Percentiles rank a stretch among this genome's conserved stretches.
These are phyloP conservation scores for Globisporangium camurandrum DNA, from an alignment of 352 stramenopile species.

Conservation along the genomic window DNA sequence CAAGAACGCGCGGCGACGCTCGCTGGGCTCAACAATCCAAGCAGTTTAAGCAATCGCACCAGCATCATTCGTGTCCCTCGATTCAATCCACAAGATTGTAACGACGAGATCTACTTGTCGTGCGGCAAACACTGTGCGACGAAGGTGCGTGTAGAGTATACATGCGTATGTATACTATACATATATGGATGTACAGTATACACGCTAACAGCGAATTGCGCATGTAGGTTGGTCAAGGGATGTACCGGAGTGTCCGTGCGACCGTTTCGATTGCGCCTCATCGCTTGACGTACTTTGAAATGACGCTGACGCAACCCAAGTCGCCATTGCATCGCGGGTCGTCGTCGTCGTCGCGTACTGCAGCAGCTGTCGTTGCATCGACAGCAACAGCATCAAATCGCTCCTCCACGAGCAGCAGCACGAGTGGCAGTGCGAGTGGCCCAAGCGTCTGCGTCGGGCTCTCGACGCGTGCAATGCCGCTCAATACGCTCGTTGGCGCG, in stretches of 20 bases:
- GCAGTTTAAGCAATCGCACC: too few species aligned
- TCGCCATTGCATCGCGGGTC: constrained; percentile 11
- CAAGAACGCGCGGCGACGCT: constrained; percentile 67
- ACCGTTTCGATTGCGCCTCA: constrained; percentile 53
- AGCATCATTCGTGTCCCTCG: constrained; percentile 44
- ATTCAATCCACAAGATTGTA: constrained; percentile 76
- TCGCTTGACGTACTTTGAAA: constrained; percentile 85
- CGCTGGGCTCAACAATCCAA: too few species aligned
- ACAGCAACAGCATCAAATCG: too few species aligned
- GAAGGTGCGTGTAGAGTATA: constrained; percentile 32
- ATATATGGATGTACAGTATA: background rate
- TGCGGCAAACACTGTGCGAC: constrained; percentile 77
- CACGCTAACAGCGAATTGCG: background rate
- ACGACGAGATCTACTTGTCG: constrained; percentile 82
- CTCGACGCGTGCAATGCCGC: constrained; percentile 61
- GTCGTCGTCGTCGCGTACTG: background rate
- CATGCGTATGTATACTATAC: background rate
- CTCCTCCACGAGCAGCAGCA: constrained; percentile 6
- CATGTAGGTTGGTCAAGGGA: constrained; percentile 33
- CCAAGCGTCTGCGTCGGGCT: constrained; percentile 76
- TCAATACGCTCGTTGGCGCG: constrained; percentile 76
- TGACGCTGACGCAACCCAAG: constrained; percentile 47
- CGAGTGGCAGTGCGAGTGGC: constrained; percentile 22
- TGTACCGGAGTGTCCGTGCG: constrained; percentile 75
- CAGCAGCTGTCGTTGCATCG: background rate